These are phyloP conservation scores for Fusarium nelsonii DNA, from an alignment of 2,329 filamentous ascomycete genomes.

Conservation along the genomic window DNA sequence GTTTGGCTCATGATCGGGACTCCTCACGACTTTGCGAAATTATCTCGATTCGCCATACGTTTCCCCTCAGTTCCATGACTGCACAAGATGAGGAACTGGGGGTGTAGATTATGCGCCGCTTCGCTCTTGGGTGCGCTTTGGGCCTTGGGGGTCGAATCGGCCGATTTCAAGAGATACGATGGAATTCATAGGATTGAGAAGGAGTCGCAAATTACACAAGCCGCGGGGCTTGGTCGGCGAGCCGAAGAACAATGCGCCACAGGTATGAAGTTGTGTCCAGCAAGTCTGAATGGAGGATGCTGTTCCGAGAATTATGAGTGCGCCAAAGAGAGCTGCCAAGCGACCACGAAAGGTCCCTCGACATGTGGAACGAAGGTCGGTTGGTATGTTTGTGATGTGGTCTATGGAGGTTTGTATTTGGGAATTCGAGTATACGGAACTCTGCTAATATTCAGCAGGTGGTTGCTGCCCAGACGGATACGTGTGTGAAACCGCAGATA, in stretches of 20 bases:
- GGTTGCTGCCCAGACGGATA: constrained; percentile 62
- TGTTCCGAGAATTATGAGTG: constrained; percentile 64
- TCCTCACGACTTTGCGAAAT: constrained; percentile 20
- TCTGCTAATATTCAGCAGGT: constrained; percentile 50
- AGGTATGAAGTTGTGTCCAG: constrained; percentile 53
- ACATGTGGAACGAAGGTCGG: constrained; percentile 54
- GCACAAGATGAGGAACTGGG: constrained; percentile 40
- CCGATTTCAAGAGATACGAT: constrained; percentile 49
- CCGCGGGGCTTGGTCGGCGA: constrained; percentile 32
- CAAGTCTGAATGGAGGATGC: constrained; percentile 59
- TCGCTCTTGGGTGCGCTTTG: constrained; percentile 39
- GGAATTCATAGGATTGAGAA: constrained; percentile 52
- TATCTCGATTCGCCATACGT: constrained; percentile 16
- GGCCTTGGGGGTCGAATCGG: constrained; percentile 39
- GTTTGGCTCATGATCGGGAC: constrained; percentile 29
- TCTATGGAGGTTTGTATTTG: constrained; percentile 52
- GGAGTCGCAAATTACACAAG: constrained; percentile 42
- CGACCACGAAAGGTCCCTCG: constrained; percentile 59
- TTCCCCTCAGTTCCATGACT: constrained; percentile 36
- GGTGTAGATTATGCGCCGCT: constrained; percentile 40
- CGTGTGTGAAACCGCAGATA: constrained; percentile 55
- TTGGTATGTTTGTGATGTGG: constrained; percentile 57
- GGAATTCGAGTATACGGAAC: background rate
- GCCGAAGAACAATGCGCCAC: constrained; percentile 46
- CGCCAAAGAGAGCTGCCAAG: constrained; percentile 60